phyloP scores from a whole-genome alignment of 2,329 filamentous ascomycete species.

The Apiospora phragmitis region DNA sequence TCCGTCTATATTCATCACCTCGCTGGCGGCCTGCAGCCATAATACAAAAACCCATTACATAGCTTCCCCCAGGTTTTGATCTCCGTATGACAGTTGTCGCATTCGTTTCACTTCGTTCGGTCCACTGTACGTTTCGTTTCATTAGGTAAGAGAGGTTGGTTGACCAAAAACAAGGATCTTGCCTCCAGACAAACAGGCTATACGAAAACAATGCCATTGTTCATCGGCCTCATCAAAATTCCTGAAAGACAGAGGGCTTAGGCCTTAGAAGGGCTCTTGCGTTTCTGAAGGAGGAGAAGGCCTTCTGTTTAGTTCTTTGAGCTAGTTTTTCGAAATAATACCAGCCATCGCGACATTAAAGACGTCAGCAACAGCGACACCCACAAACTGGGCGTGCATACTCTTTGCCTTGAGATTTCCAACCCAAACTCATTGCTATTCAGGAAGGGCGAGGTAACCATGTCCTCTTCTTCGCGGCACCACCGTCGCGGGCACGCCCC shows the following conservation, averaged over 20 bases:
- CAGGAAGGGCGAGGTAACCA: background rate
- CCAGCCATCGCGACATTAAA: background rate
- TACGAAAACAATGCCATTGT: constrained; percentile 8
- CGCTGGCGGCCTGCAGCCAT: background rate
- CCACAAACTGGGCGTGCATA: background rate
- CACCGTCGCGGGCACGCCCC: background rate
- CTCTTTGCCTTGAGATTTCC: background rate
- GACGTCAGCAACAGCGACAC: background rate
- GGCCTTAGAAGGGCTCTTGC: background rate
- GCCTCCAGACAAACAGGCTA: background rate
- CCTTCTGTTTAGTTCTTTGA: background rate
- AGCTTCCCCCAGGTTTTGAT: background rate
- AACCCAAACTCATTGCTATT: too few relatives aligned
- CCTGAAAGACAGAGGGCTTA: background rate
- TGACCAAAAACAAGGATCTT: background rate
- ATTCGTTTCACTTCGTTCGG: background rate
- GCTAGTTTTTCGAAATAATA: background rate
- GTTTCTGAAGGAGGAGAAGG: background rate
- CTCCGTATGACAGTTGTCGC: background rate
- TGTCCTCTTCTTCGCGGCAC: background rate
- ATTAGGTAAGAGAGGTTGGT: background rate
- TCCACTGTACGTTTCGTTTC: background rate
- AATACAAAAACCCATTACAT: background rate
- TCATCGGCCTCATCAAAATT: background rate
- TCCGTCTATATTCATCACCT: background rate